phyloP scores from a whole-genome alignment of 2,329 filamentous ascomycete species.

The Ilyonectria sp. region DNA sequence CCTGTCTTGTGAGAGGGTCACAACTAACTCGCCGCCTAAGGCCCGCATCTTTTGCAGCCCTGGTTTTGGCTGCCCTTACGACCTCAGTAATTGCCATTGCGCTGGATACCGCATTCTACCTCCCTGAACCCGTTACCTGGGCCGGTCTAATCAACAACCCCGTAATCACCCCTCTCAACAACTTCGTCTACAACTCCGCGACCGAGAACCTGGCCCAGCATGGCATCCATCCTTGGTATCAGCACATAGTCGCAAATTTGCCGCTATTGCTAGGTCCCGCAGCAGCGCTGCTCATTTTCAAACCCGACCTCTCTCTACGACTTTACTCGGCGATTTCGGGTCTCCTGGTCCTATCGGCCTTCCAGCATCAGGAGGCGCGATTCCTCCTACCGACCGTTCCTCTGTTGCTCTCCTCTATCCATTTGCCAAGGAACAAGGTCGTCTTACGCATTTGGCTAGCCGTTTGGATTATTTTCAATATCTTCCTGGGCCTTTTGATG shows the following conservation, averaged over 20 bases:
- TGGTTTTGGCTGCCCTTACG: conserved; percentile 75
- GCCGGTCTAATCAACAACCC: conserved; percentile 74
- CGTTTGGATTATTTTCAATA: conserved; percentile 80
- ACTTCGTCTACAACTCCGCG: conserved; percentile 81
- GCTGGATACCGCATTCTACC: conserved; percentile 90
- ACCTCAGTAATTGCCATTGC: conserved; percentile 82
- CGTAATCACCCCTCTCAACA: conserved; percentile 84
- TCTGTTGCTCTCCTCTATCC: conserved; percentile 81
- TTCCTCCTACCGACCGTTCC: conserved; percentile 84
- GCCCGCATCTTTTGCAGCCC: conserved; percentile 73
- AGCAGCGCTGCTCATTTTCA: conserved; percentile 71
- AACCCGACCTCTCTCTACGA: conserved; percentile 71
- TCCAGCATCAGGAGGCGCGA: conserved; percentile 85
- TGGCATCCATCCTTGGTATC: conserved; percentile 84
- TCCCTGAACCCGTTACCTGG: conserved; percentile 74
- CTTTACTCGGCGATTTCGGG: conserved; percentile 83
- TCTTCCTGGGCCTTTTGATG: conserved; percentile 79
- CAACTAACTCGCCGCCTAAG: conserved; percentile 54
- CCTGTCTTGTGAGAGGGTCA: conserved; percentile 26
- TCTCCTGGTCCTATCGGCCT: conserved; percentile 78
- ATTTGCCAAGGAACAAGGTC: conserved; percentile 71
- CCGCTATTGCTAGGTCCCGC: conserved; percentile 81
- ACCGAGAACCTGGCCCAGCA: conserved; percentile 81
- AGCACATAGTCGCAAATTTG: conserved; percentile 80
- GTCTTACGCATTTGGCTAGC: conserved; percentile 69